phyloP scores from a whole-genome alignment of 371 early-diverging fungal genomes.

The Apophysomyces trapeziformis region DNA sequence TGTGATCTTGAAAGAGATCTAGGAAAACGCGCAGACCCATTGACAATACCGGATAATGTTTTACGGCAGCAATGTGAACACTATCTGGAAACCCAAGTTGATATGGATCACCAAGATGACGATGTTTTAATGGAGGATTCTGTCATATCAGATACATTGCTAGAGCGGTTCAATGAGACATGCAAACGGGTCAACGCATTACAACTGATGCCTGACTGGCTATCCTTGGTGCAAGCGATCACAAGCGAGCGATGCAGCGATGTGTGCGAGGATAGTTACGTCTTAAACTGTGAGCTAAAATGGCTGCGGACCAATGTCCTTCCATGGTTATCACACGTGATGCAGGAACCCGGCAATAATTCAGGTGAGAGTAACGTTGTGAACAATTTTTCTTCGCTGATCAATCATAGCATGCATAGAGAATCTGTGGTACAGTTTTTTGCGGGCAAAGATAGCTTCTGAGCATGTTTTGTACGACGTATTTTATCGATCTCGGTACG shows the following conservation, averaged over 20 bases:
- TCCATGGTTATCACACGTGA: constrained; percentile 25
- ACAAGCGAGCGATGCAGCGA: constrained; percentile 7
- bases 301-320: constrained; percentile 20
- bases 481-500: constrained; percentile 26
- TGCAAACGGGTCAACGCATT: constrained; percentile 13
- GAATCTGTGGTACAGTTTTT: constrained; percentile 19
- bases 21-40: background rate
- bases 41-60: constrained; percentile 9
- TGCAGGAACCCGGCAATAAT: constrained; percentile 1
- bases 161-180: constrained; percentile 1
- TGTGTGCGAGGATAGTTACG: background rate
- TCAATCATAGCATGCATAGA: background rate
- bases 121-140: background rate
- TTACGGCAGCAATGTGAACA: constrained; percentile 9
- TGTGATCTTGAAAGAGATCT: background rate
- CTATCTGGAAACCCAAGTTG: background rate
- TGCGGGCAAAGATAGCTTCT: constrained; percentile 17
- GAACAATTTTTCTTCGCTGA: background rate
- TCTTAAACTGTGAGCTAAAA: constrained; percentile 1
- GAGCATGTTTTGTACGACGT: constrained; percentile 20
- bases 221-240: background rate
- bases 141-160: background rate
- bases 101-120: background rate
- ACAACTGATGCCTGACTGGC: constrained; percentile 9
- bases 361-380: background rate